Conservation (phyloP, 1,284 basidiomycete genomes). For the Ustilago trichophora region DNA sequence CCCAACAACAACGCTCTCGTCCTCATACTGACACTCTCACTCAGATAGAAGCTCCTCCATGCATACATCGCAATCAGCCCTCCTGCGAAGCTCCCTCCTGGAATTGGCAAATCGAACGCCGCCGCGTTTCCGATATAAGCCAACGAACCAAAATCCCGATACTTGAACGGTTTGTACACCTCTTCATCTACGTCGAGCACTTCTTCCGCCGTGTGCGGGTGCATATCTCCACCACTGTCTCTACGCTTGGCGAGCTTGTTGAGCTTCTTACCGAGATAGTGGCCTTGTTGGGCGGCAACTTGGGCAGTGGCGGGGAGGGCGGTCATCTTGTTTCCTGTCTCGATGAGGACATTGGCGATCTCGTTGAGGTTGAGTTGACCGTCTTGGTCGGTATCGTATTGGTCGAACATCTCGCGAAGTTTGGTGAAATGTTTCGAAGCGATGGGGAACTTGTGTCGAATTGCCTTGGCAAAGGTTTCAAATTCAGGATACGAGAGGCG, state of each 20-base stretch:
- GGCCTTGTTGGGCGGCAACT: constrained; percentile 63
- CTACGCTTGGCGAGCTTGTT: constrained; percentile 56
- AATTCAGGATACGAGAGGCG: constrained; percentile 61
- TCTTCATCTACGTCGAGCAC: constrained; percentile 59
- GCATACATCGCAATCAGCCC: constrained; percentile 64
- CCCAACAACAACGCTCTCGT: constrained; percentile 58
- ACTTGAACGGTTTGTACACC: constrained; percentile 58
- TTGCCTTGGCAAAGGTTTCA: constrained; percentile 45
- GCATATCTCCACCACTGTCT: constrained; percentile 33
- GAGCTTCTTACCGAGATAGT: constrained; percentile 61
- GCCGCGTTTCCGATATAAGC: constrained; percentile 66
- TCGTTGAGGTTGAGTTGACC: constrained; percentile 86
- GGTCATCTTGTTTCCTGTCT: constrained; percentile 88
- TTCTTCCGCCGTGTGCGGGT: constrained; percentile 42
- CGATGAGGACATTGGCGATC: constrained; percentile 82
- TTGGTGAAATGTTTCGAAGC: constrained; percentile 66
- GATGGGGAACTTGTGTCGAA: constrained; percentile 58
- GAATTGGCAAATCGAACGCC: constrained; percentile 63
- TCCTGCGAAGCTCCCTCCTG: constrained; percentile 60
- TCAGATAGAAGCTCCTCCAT: constrained; percentile 55
- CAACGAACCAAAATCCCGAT: constrained; percentile 57
- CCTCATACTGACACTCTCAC: constrained; percentile 56
- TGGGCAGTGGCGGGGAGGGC: constrained; percentile 80
- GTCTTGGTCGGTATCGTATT: constrained; percentile 88
- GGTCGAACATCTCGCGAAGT: constrained; percentile 83